Percentiles rank a stretch among this genome's conserved stretches.
These are phyloP conservation scores for Kurtzmaniella quercitrusa DNA, from an alignment of 1,139 yeast genomes.

Conservation along the genomic window DNA sequence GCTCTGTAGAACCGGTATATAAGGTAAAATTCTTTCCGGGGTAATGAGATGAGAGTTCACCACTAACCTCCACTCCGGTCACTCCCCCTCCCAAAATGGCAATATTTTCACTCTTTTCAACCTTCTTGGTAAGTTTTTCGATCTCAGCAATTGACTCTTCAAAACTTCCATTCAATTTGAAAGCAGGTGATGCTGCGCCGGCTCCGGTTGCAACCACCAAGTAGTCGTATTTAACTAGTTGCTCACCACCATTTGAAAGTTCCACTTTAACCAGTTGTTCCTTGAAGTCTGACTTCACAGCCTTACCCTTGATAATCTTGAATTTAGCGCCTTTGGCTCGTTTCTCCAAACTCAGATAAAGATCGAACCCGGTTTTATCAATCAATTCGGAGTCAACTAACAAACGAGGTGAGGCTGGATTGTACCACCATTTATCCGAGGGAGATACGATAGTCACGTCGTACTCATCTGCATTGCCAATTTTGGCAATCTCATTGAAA, in stretches of 20 bases:
- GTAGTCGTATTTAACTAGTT: constrained; percentile 20
- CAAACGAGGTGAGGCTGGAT: constrained; percentile 28
- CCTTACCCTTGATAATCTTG: constrained; percentile 20
- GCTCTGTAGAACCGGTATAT: constrained; percentile 23
- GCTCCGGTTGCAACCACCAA: constrained; percentile 33
- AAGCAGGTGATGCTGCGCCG: constrained; percentile 17
- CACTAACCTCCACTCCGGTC: constrained; percentile 38
- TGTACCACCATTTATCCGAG: constrained; percentile 16
- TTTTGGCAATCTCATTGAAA: constrained; percentile 9
- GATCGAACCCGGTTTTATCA: constrained; percentile 16
- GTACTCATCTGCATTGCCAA: constrained; percentile 14
- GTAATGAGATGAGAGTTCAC: constrained; percentile 25
- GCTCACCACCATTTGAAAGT: constrained; percentile 9
- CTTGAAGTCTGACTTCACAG: constrained; percentile 19
- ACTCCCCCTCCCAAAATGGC: constrained; percentile 39
- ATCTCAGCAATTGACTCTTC: constrained; percentile 13
- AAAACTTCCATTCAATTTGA: constrained; percentile 21
- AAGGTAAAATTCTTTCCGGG: constrained; percentile 20
- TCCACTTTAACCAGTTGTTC: constrained; percentile 9
- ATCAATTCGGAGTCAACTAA: constrained; percentile 21
- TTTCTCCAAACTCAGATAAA: constrained; percentile 15
- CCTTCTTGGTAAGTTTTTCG: constrained; percentile 11
- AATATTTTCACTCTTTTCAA: constrained; percentile 19
- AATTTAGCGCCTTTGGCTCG: constrained; percentile 11
- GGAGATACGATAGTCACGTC: constrained; percentile 16